Conservation (phyloP, 192 early-diverging fungal species). For the Backusella tarrabulga region DNA sequence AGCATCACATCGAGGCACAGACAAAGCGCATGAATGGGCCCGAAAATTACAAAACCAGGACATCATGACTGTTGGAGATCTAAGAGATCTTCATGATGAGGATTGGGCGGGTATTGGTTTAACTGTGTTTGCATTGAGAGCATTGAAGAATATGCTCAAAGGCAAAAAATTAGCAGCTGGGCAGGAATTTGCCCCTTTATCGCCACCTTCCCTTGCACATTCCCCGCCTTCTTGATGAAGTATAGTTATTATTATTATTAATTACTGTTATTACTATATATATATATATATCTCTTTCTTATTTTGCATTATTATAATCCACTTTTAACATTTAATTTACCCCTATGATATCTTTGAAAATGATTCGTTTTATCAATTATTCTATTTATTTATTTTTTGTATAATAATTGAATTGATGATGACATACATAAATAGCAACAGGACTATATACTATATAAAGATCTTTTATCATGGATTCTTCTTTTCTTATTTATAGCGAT, state of each 20-base stretch:
- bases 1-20: constrained; percentile 60
- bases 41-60: constrained; percentile 71
- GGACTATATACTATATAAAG: no score
- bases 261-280: background rate
- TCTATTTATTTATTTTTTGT: background rate
- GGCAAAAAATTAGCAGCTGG: constrained; percentile 36
- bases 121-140: constrained; percentile 56
- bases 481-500: no score
- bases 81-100: constrained; percentile 69
- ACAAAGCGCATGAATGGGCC: constrained; percentile 77
- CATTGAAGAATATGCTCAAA: constrained; percentile 53
- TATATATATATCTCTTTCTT: background rate
- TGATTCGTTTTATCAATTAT: background rate
- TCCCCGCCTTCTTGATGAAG: constrained; percentile 7
- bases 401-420: background rate
- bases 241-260: background rate
- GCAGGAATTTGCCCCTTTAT: background rate
- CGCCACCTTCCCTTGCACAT: background rate
- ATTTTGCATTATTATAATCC: constrained; percentile 2
- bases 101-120: constrained; percentile 69
- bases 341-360: background rate
- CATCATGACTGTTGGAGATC: constrained; percentile 77
- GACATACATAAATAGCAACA: background rate
- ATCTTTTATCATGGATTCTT: no score
- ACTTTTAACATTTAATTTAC: background rate